Percentiles rank a stretch among this genome's conserved stretches.
These are phyloP conservation scores for Francoa sonchifolia DNA, from an alignment of 441 rosid genomes.

Conservation along the genomic window DNA sequence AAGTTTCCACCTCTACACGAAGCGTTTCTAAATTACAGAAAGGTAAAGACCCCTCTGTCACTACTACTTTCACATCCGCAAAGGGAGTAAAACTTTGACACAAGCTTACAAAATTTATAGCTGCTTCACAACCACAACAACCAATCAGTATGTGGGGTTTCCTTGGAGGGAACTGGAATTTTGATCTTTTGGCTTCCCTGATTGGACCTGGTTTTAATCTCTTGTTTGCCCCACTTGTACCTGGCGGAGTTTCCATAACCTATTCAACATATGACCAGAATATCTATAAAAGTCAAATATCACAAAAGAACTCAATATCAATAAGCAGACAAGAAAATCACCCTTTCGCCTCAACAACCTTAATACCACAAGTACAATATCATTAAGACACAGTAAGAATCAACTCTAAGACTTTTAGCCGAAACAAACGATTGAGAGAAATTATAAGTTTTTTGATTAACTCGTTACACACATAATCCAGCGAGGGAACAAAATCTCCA, in stretches of 20 bases:
- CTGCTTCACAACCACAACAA: conserved; percentile 86
- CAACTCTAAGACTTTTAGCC: too few species aligned
- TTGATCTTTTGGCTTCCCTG: too few species aligned
- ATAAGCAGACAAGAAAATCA: background rate
- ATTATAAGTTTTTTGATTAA: too few species aligned
- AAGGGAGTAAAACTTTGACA: conserved; percentile 68
- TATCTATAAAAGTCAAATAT: too few species aligned
- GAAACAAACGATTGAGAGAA: too few species aligned
- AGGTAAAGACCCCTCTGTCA: conserved; percentile 53
- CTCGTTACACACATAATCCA: too few species aligned
- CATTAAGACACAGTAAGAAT: too few species aligned
- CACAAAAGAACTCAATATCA: background rate
- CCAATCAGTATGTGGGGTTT: conserved; percentile 59
- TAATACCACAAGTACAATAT: too few species aligned
- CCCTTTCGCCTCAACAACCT: background rate
- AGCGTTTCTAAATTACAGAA: conserved; percentile 52
- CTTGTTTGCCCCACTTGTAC: conserved; percentile 19
- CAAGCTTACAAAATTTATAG: conserved; percentile 72
- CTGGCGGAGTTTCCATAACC: conserved; percentile 26
- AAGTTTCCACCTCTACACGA: conserved; percentile 50
- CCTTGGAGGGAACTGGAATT: conserved; percentile 24
- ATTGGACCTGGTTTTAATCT: too few species aligned
- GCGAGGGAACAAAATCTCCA: too few species aligned
- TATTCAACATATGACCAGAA: too few species aligned
- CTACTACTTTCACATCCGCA: conserved; percentile 84